Base-by-base conservation (phyloP, 176 grass and related monocot genomes). In the Zoysia japonica region DNA sequence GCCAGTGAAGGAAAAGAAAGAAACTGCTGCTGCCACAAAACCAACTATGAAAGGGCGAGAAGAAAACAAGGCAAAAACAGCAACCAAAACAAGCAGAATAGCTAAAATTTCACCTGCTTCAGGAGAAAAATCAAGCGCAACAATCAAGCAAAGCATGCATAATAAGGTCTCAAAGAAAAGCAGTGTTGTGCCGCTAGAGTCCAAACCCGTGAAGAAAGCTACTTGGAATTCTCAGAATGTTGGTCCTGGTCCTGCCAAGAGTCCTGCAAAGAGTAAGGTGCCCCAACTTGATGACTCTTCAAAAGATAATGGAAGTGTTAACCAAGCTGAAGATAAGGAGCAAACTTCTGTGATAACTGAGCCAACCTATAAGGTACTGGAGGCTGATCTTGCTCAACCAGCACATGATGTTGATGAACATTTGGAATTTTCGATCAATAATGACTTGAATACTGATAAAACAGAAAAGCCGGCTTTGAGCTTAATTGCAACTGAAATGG, bases 151-250 rank as follows among this genome's bases (percentile, higher is more conserved):
- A 70, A 91, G 71, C 70, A 73, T 91, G 78, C 84, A 93, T 43
- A 91, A 82, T 70, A 99, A 91, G 83, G 92, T 93, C 52, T 81
- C 96, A 77, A 93, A 93, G 75, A 99, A 99, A 86, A 93, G 92
- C 86, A 99, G 90, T 88, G 92, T 93, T 80, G 93, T 99, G 67
- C 92, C 96, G 5, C 65, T 95, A 17, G 96, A 99, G 78, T 89
- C 86, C 60, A 99, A 93, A 92, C 77, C 90, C 47, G 72, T 80
- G 65, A 99, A 88, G 81, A 99, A 99, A 89, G 39, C 73, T 61
- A 47, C 78, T 82, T 81, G 84, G 53, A 80, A 75, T 42, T 75
- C 52, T 86, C 78, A 80, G 50, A 80, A 35, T 61, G n/a, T 61
- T 89, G 63, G 78, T 77, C 45, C 84, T 50, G 72, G 46, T 79